Evolutionary conservation across 2,329 filamentous ascomycete genomes (phyloP).

Genomic region (Clonostachys solani): DNA sequence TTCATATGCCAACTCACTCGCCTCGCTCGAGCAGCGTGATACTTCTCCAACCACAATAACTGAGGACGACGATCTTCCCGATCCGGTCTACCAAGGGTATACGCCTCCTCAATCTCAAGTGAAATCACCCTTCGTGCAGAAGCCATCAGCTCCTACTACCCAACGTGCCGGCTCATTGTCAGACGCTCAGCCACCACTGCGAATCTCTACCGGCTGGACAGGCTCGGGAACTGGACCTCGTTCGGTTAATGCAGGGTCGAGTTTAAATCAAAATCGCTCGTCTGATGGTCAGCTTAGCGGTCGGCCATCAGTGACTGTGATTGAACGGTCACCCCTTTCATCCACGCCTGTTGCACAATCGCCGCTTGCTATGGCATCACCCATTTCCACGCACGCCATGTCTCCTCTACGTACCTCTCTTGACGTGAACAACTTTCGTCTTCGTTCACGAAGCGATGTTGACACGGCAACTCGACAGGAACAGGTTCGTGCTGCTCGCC

Average conservation of each 20-base stretch:
- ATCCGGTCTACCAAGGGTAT: slow-evolving; percentile 9
- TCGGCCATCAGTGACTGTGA: slow-evolving; percentile 11
- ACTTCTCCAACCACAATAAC: slow-evolving; percentile 52
- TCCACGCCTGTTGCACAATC: slow-evolving; percentile 15
- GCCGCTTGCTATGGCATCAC: slow-evolving; percentile 15
- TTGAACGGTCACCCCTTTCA: slow-evolving; percentile 28
- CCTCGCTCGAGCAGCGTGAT: slow-evolving; percentile 47
- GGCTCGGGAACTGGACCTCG: not conserved
- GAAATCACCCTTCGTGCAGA: too few relatives aligned
- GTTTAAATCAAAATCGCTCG: not conserved
- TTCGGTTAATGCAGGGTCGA: not conserved
- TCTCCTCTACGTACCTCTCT: slow-evolving; percentile 56
- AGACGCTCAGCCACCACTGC: slow-evolving; percentile 21
- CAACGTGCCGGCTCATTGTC: slow-evolving; percentile 26
- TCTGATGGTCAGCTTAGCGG: not conserved
- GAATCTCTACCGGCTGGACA: not conserved
- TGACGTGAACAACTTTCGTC: slow-evolving; percentile 51
- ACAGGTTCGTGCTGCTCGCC: slow-evolving; percentile 56
- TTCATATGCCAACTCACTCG: slow-evolving; percentile 52
- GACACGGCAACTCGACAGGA: slow-evolving; percentile 50
- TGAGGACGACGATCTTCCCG: slow-evolving; percentile 42
- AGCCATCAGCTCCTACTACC: slow-evolving; percentile 3
- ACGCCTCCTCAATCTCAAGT: too few relatives aligned
- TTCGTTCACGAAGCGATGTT: slow-evolving; percentile 57
- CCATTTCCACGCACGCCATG: slow-evolving; percentile 23